Conservation (phyloP, 225 moss, liverwort and hornwort genomes). For the Sphagnum contortum region DNA sequence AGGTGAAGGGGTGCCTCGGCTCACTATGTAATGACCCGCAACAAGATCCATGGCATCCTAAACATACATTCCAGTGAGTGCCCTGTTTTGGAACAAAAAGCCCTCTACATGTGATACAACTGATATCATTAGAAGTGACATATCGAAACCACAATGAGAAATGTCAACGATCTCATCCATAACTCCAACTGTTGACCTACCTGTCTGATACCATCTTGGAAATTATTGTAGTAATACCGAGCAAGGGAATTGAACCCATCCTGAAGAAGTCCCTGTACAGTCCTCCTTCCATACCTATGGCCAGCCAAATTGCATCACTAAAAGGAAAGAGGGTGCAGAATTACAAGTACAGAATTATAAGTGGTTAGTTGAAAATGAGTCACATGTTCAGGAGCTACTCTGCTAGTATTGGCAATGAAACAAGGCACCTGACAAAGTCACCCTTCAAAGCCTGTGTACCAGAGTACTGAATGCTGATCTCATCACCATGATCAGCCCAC, state of each 20-base stretch:
- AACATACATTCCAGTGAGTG: background rate
- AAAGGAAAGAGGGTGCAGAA: background rate
- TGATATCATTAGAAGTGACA: no score
- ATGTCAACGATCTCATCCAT: no score
- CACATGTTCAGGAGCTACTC: background rate
- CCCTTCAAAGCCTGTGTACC: conserved; percentile 91
- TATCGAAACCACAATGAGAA: no score
- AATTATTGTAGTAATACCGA: conserved; percentile 95
- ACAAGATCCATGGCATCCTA: conserved; percentile 98
- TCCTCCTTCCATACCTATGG: conserved; percentile 73
- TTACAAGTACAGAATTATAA: background rate
- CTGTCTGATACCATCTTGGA: conserved; percentile 88
- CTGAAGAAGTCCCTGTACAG: conserved; percentile 77
- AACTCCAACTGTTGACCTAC: conserved; percentile 42
- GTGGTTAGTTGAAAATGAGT: background rate
- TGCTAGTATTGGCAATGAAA: background rate
- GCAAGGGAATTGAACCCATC: conserved; percentile 79
- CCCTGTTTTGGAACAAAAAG: background rate
- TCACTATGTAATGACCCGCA: conserved; percentile 77
- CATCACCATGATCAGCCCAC: conserved; percentile 99
- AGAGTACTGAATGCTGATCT: conserved; percentile 92
- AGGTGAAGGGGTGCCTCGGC: conserved; percentile 56
- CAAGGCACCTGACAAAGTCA: conserved; percentile 79
- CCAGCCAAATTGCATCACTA: no score
- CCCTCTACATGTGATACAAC: background rate